phyloP scores from a whole-genome alignment of 2,329 filamentous ascomycete genomes.

The Monilinia laxa region DNA sequence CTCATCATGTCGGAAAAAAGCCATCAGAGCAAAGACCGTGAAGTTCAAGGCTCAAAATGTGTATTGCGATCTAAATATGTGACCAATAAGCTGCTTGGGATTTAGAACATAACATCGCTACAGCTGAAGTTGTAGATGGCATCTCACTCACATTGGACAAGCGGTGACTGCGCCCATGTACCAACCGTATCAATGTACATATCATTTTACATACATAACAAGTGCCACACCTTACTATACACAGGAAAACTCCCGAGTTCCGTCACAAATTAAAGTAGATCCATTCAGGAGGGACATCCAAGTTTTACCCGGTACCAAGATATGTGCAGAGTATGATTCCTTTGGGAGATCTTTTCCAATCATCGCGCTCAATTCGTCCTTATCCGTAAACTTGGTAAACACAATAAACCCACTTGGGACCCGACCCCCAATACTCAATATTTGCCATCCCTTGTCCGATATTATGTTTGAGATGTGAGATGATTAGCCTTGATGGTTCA shows the following conservation, averaged over 20 bases:
- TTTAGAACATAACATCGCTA: not conserved
- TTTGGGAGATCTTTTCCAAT: not conserved
- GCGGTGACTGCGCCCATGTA: slow-evolving; percentile 21
- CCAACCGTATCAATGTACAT: slow-evolving; percentile 3
- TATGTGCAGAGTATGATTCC: not conserved
- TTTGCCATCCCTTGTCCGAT: slow-evolving; percentile 16
- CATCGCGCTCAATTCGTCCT: slow-evolving; percentile 12
- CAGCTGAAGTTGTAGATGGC: slow-evolving; percentile 19
- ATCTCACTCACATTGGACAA: slow-evolving; percentile 22
- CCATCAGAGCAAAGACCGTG: slow-evolving; percentile 8
- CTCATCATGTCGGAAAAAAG: slow-evolving; percentile 5
- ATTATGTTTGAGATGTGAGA: slow-evolving; percentile 9
- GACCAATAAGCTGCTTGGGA: not conserved
- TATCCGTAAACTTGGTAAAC: slow-evolving; percentile 7
- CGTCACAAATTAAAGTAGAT: slow-evolving; percentile 4
- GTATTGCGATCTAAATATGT: not conserved
- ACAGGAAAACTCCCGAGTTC: not conserved
- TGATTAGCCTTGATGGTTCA: not conserved
- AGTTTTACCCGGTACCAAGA: not conserved
- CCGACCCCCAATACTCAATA: slow-evolving; percentile 13
- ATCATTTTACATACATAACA: not conserved
- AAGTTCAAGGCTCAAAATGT: slow-evolving; percentile 13
- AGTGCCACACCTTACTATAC: not conserved
- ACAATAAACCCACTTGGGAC: slow-evolving; percentile 17
- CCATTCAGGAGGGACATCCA: not conserved